Evolutionary conservation across 768 basidiomycete genomes (phyloP), one percentile per base, ranked within the genome.

Genomic region (Paxillus involutus): DNA sequence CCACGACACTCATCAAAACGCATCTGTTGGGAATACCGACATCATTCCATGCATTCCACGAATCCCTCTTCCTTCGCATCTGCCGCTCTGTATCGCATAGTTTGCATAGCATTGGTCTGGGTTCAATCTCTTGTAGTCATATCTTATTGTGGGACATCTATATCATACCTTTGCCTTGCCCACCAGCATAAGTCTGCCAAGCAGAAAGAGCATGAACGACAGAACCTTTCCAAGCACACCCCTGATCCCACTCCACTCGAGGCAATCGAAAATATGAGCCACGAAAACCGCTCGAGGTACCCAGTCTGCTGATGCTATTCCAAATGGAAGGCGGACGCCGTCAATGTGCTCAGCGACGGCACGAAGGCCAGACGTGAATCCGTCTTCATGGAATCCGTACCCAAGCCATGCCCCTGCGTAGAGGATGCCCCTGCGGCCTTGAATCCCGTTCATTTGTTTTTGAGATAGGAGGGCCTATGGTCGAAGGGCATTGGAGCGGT

Each of bases 331-430:
- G 4, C 59, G 59, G 30, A 76, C 71, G 4, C 65, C 67, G 9
- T 56, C 47, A 16, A 66, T 64, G 44, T 60, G 64, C 11, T 61
- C 57, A 6, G 56, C 73, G 3, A 66, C 72, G 11, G 68, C 73
- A 44, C 67, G 66, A 33, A 80, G 61, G 8, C 77, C 78, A 1
- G 75, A 71, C 3, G 78, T 70, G 65, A 89, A 89, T 3, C 85
- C 88, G 62, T 90, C 90, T 70, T 91, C 88, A 70, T 92, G 89
- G 75, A 91, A 90, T 16, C 88, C 89, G 60, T 89, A 90, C 52
- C 81, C 81, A 43, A 84, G 77, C 75, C 85, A 91, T 24, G 89
- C 89, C 10, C 88, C 86, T 3, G 75, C 86, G 63, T 77, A 87
- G 8, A 84, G 78, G 59, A 89, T 78, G 4, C 80, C 78, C 9